A percentile compares a stretch with the other conserved stretches of the same genome.
These are phyloP conservation scores for Medicago lupulina DNA, from an alignment of 306 rosid genomes.

Conservation along the genomic window DNA sequence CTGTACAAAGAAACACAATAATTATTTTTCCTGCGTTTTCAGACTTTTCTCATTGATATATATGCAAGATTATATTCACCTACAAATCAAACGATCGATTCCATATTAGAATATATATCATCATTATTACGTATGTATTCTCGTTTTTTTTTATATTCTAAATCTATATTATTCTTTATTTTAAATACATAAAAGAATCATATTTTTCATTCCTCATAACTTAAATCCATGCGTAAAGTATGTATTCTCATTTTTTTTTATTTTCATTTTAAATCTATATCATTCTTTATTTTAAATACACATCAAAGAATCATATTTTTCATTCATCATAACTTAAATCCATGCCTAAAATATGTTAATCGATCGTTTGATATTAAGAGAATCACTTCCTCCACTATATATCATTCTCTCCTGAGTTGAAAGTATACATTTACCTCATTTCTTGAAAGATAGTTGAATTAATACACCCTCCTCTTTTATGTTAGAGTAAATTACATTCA, in stretches of 20 bases:
- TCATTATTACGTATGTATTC: slow-evolving; percentile 6
- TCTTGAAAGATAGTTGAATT: too few species aligned
- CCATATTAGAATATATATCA: slow-evolving; percentile 8
- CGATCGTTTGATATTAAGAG: too few species aligned
- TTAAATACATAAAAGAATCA: neutral
- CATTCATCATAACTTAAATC: neutral
- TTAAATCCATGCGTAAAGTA: neutral
- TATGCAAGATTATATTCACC: slow-evolving; percentile 27
- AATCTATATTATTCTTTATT: neutral
- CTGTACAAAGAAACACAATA: neutral
- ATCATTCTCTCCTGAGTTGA: too few species aligned
- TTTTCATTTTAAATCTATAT: neutral
- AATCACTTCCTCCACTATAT: too few species aligned
- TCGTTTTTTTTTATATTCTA: neutral
- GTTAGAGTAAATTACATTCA: too few species aligned
- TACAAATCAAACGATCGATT: slow-evolving; percentile 20
- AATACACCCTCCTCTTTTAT: too few species aligned
- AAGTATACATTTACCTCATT: too few species aligned
- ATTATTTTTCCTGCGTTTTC: too few species aligned
- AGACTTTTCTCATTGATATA: neutral
- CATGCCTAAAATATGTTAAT: too few species aligned
- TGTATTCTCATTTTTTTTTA: neutral
- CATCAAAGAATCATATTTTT: neutral
- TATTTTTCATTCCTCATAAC: neutral
- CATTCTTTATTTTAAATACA: neutral